Percentiles rank a stretch among this genome's conserved stretches.
Evolutionary conservation across 1,139 yeast genomes (phyloP).

Genomic region (Pneumocystis murina): DNA sequence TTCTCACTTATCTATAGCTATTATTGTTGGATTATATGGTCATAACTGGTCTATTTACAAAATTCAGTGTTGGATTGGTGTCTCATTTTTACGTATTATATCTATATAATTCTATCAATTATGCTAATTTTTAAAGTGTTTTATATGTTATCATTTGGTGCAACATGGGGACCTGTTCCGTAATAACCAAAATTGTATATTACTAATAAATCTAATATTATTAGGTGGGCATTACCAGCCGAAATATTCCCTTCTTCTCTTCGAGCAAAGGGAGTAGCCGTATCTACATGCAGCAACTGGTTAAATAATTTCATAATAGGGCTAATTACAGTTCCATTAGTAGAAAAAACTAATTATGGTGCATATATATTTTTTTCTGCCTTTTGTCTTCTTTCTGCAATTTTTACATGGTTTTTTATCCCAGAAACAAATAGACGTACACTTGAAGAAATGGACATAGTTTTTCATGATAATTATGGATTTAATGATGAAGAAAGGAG

Average conservation of each 20-base stretch:
- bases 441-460: conserved; percentile 43
- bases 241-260: conserved; percentile 9
- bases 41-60: conserved; percentile 7
- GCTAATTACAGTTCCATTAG: conserved; percentile 8
- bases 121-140: neutral
- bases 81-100: conserved; percentile 2
- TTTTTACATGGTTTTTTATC: conserved; percentile 29
- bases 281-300: conserved; percentile 11
- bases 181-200: conserved; percentile 1
- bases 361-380: conserved; percentile 19
- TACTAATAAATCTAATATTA: neutral
- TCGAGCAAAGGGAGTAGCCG: conserved; percentile 12
- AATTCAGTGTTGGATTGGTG: conserved; percentile 8
- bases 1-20: conserved; percentile 50
- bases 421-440: conserved; percentile 47
- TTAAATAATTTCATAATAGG: conserved; percentile 15
- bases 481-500: conserved; percentile 6
- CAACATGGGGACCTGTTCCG: conserved; percentile 10
- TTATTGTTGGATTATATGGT: conserved; percentile 29
- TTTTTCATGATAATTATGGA: conserved; percentile 22
- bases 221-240: conserved; percentile 4
- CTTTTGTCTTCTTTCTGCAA: conserved; percentile 27
- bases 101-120: neutral
- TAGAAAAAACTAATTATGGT: conserved; percentile 5
- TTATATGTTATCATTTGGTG: conserved; percentile 8